Base-by-base conservation (phyloP, 257 asterid genomes). In the Apocynum venetum region DNA sequence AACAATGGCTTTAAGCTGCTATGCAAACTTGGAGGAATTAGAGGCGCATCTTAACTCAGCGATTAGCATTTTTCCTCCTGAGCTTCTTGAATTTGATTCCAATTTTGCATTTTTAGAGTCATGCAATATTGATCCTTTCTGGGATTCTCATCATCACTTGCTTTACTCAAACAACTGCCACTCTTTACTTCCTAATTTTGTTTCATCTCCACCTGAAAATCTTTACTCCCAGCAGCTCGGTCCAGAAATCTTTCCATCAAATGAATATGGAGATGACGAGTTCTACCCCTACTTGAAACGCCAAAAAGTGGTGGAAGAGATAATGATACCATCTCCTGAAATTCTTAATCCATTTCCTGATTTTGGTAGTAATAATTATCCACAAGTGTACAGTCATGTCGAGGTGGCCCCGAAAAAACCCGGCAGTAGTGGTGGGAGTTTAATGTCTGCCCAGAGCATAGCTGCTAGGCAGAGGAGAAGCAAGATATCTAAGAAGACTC, bases 391-490 rank as follows among this genome's bases (percentile, higher is more conserved):
- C 31, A 25, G 31, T 3, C 1, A 4, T 75, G 47, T 8, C 73
- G 68, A 31, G 63, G 25, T 10, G 2, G 31, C 31, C 31, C 61
- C 7, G 46, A 82, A 78, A 85, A 80, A 64, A 78, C 31, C 36
- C 0, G 40, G 19, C 4, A 44, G 20, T 8, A 79, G 77, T 3
- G 60, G 60, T 25, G 83, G 83, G 75, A 87, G 78, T 77, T 77
- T 89, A 25, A 25, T 25, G 48, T 91, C 97, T 4, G 83, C 93
- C 25, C 97, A 94, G 85, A 94, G 98, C 81, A 76, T 91, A 0
- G 96, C 93, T 1, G 97, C 97, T 43, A 65, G 98, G 81, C 91
- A 91, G 84, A 83, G 98, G 88, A 86, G 98, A 80, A 82, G 94
- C 87, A 94, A 72, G 86, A 94, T 94, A 8, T 91, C 89, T 1